Percentiles rank a stretch among this genome's conserved stretches.
Conservation (phyloP, 371 early-diverging fungal species). For the Coemansia sp. region DNA sequence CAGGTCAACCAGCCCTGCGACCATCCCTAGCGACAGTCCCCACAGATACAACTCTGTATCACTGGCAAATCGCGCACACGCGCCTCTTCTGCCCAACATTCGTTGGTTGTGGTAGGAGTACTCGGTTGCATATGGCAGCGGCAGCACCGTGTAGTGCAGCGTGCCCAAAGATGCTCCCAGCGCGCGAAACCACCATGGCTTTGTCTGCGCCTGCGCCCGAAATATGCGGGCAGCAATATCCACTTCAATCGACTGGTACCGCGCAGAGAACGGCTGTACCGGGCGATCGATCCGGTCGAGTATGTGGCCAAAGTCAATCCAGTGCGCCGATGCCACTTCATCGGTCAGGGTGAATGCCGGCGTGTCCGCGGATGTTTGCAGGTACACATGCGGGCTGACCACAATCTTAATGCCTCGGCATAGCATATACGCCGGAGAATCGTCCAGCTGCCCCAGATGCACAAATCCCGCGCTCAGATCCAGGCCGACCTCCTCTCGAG, state of each 20-base stretch:
- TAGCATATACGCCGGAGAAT: conserved; percentile 14
- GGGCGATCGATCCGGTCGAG: conserved; percentile 16
- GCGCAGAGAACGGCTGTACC: conserved; percentile 4
- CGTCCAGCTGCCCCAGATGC: conserved; percentile 43
- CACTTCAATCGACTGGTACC: conserved; percentile 8
- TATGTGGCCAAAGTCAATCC: conserved; percentile 28
- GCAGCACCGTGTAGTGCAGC: conserved; percentile 29
- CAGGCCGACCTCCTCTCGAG: conserved; percentile 47
- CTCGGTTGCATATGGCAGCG: conserved; percentile 6
- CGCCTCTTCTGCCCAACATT: not conserved
- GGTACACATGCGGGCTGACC: conserved; percentile 43
- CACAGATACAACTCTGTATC: conserved; percentile 46
- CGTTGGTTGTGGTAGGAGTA: conserved; percentile 8
- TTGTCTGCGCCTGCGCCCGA: not conserved
- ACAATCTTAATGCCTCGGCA: conserved; percentile 14
- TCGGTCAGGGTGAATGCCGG: conserved; percentile 26
- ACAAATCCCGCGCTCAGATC: conserved; percentile 19
- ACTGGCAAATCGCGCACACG: conserved; percentile 17
- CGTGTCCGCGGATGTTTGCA: conserved; percentile 22
- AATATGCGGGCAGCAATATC: conserved; percentile 19
- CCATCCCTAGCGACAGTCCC: conserved; percentile 47
- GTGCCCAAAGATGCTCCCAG: conserved; percentile 12
- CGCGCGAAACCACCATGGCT: conserved; percentile 21
- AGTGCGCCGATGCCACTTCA: conserved; percentile 43
- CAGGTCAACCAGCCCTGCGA: conserved; percentile 36